Evolutionary conservation across 2,329 filamentous ascomycete genomes (phyloP), one percentile per base, ranked within the genome.

Genomic region (Didymella glomerata): DNA sequence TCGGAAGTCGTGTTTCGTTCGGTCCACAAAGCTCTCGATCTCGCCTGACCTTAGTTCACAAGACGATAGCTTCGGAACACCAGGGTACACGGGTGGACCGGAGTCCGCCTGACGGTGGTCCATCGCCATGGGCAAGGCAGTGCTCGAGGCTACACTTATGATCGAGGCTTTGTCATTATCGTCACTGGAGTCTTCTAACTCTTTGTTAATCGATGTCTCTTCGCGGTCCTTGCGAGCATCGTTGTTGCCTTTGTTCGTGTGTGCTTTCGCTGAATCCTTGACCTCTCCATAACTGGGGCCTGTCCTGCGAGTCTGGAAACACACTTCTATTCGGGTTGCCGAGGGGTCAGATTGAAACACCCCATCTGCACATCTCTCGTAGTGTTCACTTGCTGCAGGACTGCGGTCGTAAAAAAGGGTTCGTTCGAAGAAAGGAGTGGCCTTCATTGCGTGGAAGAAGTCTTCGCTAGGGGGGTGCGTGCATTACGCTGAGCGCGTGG

Each of bases 1-100:
- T 14, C 67, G 54, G 22, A 69, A 69, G 18, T 61, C 46, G 27
- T 55, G 11, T 16, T 49, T 66, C 13, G 67, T 69, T 1, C 27
- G 25, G 28, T 40, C 44, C 6, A 56, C 45, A 10, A 57, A 57
- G n/a, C 2, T 8, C n/a, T 41, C 41, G 8, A 57, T 46, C 2
- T 57, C 48, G 7, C 6, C 4, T 0, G n/a, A 14, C 5, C 3
- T 11, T 8, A 57, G 13, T n/a, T 25, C 11, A 9, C 7, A 4
- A 2, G 20, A 20, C 1, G 4, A 11, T 7, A 56, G 16, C 11
- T 25, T 48, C 3, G 46, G 38, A 5, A 14, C 22, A 4, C 53
- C 53, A 13, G 53, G 53, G 6, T 56, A 49, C 22, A 40, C 7
- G 0, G 53, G 53, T 3, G 53, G 53, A 1, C 18, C 30, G 1